Percentiles rank a stretch among this genome's conserved stretches.
Conservation (phyloP, 2,329 filamentous ascomycete species). For the Thelonectria rubi region DNA sequence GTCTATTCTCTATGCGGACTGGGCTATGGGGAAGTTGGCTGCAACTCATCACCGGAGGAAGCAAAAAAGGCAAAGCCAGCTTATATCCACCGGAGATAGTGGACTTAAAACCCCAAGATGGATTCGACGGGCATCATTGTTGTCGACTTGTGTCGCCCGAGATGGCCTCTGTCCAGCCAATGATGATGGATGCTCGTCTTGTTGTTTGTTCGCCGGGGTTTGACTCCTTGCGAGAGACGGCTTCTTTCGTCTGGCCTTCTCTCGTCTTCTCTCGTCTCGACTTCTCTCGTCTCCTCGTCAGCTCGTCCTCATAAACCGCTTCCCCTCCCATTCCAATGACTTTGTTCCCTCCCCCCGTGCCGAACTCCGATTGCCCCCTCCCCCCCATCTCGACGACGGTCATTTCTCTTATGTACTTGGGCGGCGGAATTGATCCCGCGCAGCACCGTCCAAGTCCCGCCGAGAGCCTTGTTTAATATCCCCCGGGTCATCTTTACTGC, state of each 20-base stretch:
- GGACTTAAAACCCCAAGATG: slow-evolving; percentile 1
- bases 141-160: background rate
- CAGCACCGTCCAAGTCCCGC: background rate
- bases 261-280: background rate
- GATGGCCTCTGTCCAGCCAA: background rate
- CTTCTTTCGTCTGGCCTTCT: background rate
- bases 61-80: slow-evolving; percentile 5
- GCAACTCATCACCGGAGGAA: background rate
- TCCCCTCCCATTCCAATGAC: background rate
- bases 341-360: background rate
- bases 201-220: background rate
- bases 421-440: background rate
- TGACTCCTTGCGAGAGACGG: background rate
- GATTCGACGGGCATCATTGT: background rate
- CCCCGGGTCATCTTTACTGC: too few species aligned
- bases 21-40: background rate
- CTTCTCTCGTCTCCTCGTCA: background rate
- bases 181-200: background rate
- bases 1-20: background rate
- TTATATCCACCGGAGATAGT: slow-evolving; percentile 25
- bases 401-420: background rate
- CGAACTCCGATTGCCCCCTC: background rate
- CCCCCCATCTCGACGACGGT: background rate
- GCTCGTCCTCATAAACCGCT: background rate
- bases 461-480: too few species aligned